Conservation (phyloP, 192 early-diverging fungal species). For the Chytriomyces sp. region DNA sequence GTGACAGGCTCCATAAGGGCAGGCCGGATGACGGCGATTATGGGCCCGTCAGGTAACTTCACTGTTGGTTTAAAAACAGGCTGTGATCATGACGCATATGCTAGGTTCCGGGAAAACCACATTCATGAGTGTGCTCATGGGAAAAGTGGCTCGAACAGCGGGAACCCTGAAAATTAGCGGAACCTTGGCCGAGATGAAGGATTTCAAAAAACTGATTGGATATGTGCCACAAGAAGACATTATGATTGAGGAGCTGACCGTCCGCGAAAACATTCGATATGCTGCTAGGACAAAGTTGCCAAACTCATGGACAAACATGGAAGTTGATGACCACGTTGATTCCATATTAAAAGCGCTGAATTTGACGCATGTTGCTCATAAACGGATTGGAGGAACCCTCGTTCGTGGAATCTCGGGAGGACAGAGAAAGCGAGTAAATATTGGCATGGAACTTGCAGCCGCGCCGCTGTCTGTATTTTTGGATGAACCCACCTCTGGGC, state of each 20-base stretch:
- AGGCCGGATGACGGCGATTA: conserved; percentile 17
- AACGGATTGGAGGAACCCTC: conserved; percentile 54
- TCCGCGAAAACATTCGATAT: conserved; percentile 72
- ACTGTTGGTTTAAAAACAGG: neutral
- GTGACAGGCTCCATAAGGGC: neutral
- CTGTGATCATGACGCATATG: no score
- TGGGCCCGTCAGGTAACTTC: conserved; percentile 3
- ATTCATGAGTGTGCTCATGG: conserved; percentile 39
- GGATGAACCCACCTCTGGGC: conserved; percentile 84
- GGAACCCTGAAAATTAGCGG: conserved; percentile 33
- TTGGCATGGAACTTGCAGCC: conserved; percentile 44
- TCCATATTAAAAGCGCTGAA: conserved; percentile 68
- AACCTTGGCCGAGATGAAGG: conserved; percentile 21
- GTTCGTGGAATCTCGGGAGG: conserved; percentile 66
- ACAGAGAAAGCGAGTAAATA: conserved; percentile 63
- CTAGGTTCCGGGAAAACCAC: no score
- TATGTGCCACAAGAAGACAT: no score
- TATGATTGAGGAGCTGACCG: conserved; percentile 62
- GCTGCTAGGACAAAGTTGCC: conserved; percentile 75
- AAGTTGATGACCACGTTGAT: conserved; percentile 71
- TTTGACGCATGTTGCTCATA: neutral
- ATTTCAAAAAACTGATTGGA: conserved; percentile 37
- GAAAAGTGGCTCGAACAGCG: conserved; percentile 29
- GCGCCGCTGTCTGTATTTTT: conserved; percentile 62
- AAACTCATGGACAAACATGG: conserved; percentile 54